Evolutionary conservation across 306 rosid species (phyloP), one percentile per base, ranked within the genome.

Genomic region (Dicorynia guianensis): DNA sequence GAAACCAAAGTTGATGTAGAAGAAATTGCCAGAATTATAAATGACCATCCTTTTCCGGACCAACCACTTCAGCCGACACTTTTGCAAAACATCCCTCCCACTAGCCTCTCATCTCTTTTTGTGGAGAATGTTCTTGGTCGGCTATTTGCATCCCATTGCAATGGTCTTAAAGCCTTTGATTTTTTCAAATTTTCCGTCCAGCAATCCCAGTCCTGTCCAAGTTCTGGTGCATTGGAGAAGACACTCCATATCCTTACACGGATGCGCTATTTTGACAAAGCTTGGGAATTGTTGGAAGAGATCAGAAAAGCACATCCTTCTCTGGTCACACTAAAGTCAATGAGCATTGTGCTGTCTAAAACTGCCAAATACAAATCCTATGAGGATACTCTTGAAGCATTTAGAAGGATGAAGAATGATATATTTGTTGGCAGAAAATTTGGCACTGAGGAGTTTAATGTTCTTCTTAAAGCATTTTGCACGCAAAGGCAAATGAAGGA

Each of bases 401-500:
- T 95, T 77, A 72, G 69, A 48, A 95, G 75, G 78, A 78, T 92
- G 96, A 96, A 95, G 84, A 68, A 60, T 14, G 86, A 87, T 33
- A 84, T 92, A 33, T 92, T 89, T 65, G 79, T 67, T 71, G 89
- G 85, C 17, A 73, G 72, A 75, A 79, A 76, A 59, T 95, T 92
- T 40, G 96, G 89, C 9, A 81, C 72, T 11, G 94, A 91, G 7
- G 98, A 95, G 69, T 89, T 92, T 46, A 95, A 95, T 79, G 89
- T 87, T 47, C 92, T 95, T 20, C 83, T 95, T 50, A 74, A 82
- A 79, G 93, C 92, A 5, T 92, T 90, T 66, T 92, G 93, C 52
- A 83, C 91, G 0, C 96, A 90, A 53, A 87, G 97, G 70, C 93
- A 85, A 74, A 90, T 95, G 97, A 95, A 92, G 69, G 98, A 95